Base-by-base conservation (phyloP, 1,284 basidiomycete species). In the Schizopora paradoxa region DNA sequence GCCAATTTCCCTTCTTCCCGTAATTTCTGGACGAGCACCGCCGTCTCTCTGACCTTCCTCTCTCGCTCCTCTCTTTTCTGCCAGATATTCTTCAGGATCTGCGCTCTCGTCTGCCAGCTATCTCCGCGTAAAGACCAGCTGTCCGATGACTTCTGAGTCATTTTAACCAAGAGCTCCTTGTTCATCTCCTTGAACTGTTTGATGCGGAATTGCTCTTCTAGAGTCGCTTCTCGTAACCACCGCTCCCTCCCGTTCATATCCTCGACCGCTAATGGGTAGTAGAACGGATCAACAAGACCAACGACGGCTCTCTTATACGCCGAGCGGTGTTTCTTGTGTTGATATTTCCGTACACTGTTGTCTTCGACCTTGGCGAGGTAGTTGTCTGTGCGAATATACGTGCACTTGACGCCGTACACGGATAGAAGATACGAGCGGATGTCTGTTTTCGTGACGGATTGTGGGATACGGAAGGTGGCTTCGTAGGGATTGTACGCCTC, bases 351-450 rank as follows among this genome's bases (percentile, higher is more conserved):
- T 60, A 47, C 50, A 45, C 47, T 55, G 21, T 48, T 54, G 60
- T 58, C 74, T 16, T 61, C 62, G 10, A 82, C 55, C 19, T 79
- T 74, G 0, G 79, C 78, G 50, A 83, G 69, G 60, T 91, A 92
- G 67, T 91, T 88, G 70, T 88, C 88, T 13, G 93, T 96, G 32
- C 92, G 89, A 54, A 95, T 91, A 66, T 94, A 97, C 6, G 93
- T 96, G 45, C 86, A 85, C 57, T 82, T 72, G 32, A 96, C 83
- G 52, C 88, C 89, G 60, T 97, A 97, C 34, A 87, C 78, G 22
- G 90, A 74, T 28, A 69, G 67, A 23, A 97, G 78, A 64, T 96
- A 95, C 2, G 86, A 86, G 37, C 91, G 82, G 26, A 97, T 70
- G 65, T 93, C 91, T 52, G 86, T 90, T 69, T 97, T 97, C 47